Percentiles rank a stretch among this genome's conserved stretches.
phyloP scores from a whole-genome alignment of 2,329 filamentous ascomycete species.

The Epichloe sp. region DNA sequence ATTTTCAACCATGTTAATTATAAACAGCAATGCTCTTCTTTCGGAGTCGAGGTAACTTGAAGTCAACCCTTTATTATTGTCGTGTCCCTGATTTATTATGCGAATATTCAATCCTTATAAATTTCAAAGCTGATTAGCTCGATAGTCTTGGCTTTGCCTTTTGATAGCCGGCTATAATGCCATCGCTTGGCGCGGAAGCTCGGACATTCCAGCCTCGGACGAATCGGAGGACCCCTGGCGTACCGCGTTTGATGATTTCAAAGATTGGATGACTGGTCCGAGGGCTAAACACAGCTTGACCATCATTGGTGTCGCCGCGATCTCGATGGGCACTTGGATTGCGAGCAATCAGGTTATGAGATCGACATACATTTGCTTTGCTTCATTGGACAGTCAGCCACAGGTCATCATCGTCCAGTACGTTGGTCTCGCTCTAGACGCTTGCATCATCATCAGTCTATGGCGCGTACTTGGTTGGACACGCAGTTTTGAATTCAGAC shows the following conservation, averaged over 20 bases:
- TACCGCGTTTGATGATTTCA: conserved; percentile 33
- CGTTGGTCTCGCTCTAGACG: conserved; percentile 32
- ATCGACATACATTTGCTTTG: conserved; percentile 41
- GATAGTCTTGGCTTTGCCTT: conserved; percentile 33
- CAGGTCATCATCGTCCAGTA: conserved; percentile 28
- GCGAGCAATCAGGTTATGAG: conserved; percentile 22
- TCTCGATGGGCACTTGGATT: conserved; percentile 30
- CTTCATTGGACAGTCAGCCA: conserved; percentile 24
- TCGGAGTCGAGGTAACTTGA: conserved; percentile 32
- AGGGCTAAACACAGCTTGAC: conserved; percentile 22
- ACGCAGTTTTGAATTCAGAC: conserved; percentile 31
- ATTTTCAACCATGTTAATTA: conserved; percentile 31
- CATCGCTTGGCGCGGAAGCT: conserved; percentile 21
- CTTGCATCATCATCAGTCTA: conserved; percentile 29
- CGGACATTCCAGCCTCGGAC: conserved; percentile 16
- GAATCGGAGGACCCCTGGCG: conserved; percentile 35
- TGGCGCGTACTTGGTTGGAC: conserved; percentile 41
- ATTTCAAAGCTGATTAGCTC: neutral
- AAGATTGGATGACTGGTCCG: conserved; percentile 32
- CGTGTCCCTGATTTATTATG: neutral
- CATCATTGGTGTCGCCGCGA: conserved; percentile 22
- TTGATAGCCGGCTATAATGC: conserved; percentile 32
- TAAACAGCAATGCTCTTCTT: conserved; percentile 36
- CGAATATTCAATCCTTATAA: neutral
- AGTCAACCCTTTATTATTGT: neutral